A percentile compares a stretch with the other conserved stretches of the same genome.
Conservation (phyloP, 129 eudicot genomes). For the Silybum marianum region DNA sequence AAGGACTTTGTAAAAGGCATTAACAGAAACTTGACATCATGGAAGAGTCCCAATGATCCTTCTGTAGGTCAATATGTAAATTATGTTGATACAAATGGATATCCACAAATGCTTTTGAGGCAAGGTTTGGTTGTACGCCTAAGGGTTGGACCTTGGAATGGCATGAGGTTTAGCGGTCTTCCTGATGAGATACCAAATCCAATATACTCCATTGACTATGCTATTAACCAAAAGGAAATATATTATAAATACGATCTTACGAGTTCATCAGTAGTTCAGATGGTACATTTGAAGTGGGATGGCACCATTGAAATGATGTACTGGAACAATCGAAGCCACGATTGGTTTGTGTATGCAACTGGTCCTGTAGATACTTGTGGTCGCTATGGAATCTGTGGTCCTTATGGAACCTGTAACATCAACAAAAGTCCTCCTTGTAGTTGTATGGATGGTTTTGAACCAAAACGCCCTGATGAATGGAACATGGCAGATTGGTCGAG, state of each 20-base stretch:
- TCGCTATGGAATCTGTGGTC: conserved; percentile 18
- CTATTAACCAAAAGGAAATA: background rate
- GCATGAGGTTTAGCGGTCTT: background rate
- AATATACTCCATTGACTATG: background rate
- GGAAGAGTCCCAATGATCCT: background rate
- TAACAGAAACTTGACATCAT: background rate
- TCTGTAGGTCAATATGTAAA: background rate
- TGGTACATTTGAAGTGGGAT: background rate
- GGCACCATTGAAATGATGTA: background rate
- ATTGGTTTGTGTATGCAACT: background rate
- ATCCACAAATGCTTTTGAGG: background rate
- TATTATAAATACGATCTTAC: background rate
- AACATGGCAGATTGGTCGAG: background rate
- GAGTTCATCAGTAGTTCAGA: background rate
- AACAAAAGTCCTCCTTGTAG: background rate
- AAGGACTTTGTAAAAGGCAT: background rate
- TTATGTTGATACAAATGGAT: background rate
- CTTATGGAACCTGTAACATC: background rate
- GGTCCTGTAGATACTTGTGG: background rate
- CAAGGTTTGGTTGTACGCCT: background rate
- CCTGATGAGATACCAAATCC: background rate
- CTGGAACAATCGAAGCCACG: background rate
- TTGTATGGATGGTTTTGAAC: background rate
- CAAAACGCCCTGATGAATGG: background rate
- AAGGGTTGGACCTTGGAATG: background rate